Evolutionary conservation across 106 monocot species (phyloP).

Genomic region (Allium cepa): DNA sequence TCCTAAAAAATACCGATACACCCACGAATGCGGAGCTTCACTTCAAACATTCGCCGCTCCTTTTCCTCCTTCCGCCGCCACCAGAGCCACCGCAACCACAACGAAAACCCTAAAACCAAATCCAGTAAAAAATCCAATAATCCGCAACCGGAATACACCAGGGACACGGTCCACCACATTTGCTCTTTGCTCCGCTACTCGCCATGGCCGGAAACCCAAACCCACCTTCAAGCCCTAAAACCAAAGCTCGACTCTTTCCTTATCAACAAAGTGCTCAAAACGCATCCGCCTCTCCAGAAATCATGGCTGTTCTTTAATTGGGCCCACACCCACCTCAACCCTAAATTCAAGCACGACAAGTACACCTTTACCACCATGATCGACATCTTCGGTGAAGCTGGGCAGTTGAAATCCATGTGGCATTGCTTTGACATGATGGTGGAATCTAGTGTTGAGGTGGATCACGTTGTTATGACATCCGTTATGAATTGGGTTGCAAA

Average conservation of each 20-base stretch:
- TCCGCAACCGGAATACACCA: slow-evolving; percentile 25
- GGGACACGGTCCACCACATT: slow-evolving; percentile 39
- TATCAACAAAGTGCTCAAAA: slow-evolving; percentile 72
- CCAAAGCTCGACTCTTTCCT: slow-evolving; percentile 72
- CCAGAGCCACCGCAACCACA: background rate
- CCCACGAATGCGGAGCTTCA: background rate
- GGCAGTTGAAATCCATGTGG: slow-evolving; percentile 52
- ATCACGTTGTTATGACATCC: slow-evolving; percentile 52
- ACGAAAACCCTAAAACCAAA: background rate
- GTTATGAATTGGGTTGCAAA: slow-evolving; percentile 61
- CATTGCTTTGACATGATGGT: slow-evolving; percentile 46
- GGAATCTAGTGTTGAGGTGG: slow-evolving; percentile 31
- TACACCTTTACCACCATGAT: slow-evolving; percentile 96
- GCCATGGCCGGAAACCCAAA: slow-evolving; percentile 40
- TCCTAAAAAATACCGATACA: too few species aligned
- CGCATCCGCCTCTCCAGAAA: slow-evolving; percentile 80
- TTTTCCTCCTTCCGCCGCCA: background rate
- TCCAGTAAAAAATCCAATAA: background rate
- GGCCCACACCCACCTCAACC: slow-evolving; percentile 16
- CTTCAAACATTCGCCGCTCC: slow-evolving; percentile 5
- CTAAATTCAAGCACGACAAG: slow-evolving; percentile 68
- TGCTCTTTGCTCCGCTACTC: slow-evolving; percentile 48
- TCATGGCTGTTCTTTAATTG: slow-evolving; percentile 91
- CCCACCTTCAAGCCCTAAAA: slow-evolving; percentile 26
- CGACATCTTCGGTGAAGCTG: slow-evolving; percentile 87